Evolutionary conservation across 352 stramenopile genomes (phyloP), one percentile per base, ranked within the genome.

Genomic region (Pythium vanterpoolii): DNA sequence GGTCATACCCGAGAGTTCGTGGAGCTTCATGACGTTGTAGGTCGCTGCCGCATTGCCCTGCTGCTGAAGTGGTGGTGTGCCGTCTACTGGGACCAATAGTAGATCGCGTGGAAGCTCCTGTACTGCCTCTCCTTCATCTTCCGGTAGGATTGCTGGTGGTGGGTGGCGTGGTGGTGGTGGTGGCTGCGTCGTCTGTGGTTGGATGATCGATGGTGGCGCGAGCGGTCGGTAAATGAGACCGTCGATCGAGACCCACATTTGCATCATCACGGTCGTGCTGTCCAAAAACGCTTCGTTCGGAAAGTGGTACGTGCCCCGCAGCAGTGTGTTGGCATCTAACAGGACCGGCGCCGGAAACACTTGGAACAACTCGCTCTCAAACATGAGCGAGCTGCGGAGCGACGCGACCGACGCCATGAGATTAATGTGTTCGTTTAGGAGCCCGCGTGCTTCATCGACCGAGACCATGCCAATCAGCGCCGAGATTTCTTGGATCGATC

Each of bases 401-500:
- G 79, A 86, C 27, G 86, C 76, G 5, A 95, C 86, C 3, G 79
- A 91, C 5, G 86, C 66, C 79, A 95, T 90, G 48, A 93, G 71
- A 60, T 85, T 86, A 39, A 95, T 89, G 47, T 93, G 83, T 53
- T 95, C 83, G 28, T 89, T 89, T n/a, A 95, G 69, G 18, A 95
- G 48, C 0, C 79, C 78, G 3, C 86, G 67, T 8, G 83, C 83
- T 55, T 93, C 86, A 42, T 91, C 81, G 13, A 91, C 71, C 0
- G 83, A 92, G 19, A 93, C 77, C 71, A 93, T 86, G 38, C 79
- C 83, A 28, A 92, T 87, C 0, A 95, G 64, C 52, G 81, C 77
- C 66, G 86, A 93, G 62, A 95, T 92, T 42, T 95, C 83, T 51
- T 93, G 86, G 64, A 95, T 90, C 13, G 86, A 95, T 5, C 83